Evolutionary conservation across 805 yeast genomes (phyloP).

Genomic region (Pichia phayaonensis): DNA sequence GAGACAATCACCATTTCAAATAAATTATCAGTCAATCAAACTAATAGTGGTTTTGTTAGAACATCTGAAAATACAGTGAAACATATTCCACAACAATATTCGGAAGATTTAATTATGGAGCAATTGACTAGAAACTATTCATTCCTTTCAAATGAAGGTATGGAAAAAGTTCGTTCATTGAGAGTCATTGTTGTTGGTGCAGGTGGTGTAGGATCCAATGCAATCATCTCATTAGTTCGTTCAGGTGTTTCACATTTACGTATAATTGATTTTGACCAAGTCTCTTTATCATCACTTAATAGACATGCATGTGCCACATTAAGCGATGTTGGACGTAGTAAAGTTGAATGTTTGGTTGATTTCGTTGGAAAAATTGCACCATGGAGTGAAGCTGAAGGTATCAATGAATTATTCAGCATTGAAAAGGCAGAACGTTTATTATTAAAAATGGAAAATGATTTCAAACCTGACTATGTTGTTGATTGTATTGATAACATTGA

Average conservation of each 20-base stretch:
- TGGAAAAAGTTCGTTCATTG: conserved; percentile 61
- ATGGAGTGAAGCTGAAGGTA: conserved; percentile 80
- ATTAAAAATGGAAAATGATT: conserved; percentile 26
- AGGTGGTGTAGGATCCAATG: conserved; percentile 99
- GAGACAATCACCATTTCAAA: background rate
- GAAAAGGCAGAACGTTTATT: conserved; percentile 58
- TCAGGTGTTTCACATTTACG: conserved; percentile 79
- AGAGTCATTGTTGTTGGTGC: conserved; percentile 80
- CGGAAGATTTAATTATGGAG: conserved; percentile 74
- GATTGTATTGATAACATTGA: conserved; percentile 97
- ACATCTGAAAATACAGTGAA: conserved; percentile 11
- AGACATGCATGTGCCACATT: conserved; percentile 93
- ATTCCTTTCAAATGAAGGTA: conserved; percentile 81
- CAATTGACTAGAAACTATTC: conserved; percentile 93
- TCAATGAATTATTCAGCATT: conserved; percentile 69
- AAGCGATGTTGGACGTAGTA: conserved; percentile 85
- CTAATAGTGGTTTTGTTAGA: background rate
- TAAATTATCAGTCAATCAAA: background rate
- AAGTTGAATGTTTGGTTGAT: conserved; percentile 71
- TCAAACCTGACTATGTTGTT: conserved; percentile 68
- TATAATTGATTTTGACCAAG: conserved; percentile 93
- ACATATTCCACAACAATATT: conserved; percentile 22
- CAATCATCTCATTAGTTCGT: conserved; percentile 80
- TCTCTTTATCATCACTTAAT: conserved; percentile 81
- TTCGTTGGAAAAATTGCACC: conserved; percentile 76